Evolutionary conservation across 2,329 filamentous ascomycete species (phyloP), one percentile per base, ranked within the genome.

Genomic region (Penicillium sclerotiorum): DNA sequence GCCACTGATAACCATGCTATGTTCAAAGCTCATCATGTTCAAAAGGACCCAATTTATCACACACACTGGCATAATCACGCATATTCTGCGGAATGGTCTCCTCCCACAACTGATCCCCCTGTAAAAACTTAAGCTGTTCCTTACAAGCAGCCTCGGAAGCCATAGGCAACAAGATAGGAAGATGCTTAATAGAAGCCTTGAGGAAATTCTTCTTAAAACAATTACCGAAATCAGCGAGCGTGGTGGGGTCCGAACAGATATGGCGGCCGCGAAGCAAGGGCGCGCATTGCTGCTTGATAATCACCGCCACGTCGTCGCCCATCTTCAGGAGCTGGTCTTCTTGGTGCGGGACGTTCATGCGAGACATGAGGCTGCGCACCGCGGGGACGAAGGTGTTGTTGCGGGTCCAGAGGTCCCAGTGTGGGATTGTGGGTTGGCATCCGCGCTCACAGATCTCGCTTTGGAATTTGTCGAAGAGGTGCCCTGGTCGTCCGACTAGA

Each of bases 321-420:
- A 69, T 62, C 39, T 65, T 62, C 20, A 68, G 39, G 37, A 69
- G 52, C 15, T 60, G 60, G 8, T 60, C 62, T 44, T 69, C 65
- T 30, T 68, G 56, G 11, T 62, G 62, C 8, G 62, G 64, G 12
- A 63, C 55, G 22, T 68, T 58, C 50, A 68, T 56, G 40, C 61
- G 60, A n/a, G 53, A 57, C 59, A 67, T 63, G 12, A 68, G 43
- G 43, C 56, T 64, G 50, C 64, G 66, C n/a, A 68, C 66, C n/a
- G 66, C 66, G 20, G 66, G 65, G 7, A 68, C 60, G 47, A 68
- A 69, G 32, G 64, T 62, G 49, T 68, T 65, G 49, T 68, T 68
- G 47, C 66, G 66, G n/a, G 66, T 68, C 66, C 66, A 69, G 32
- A 68, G 61, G 33, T 69, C 66, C 66, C 66, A 68, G 37, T 69